Evolutionary conservation across 371 early-diverging fungal species (phyloP).

Genomic region (Mucor indicus): DNA sequence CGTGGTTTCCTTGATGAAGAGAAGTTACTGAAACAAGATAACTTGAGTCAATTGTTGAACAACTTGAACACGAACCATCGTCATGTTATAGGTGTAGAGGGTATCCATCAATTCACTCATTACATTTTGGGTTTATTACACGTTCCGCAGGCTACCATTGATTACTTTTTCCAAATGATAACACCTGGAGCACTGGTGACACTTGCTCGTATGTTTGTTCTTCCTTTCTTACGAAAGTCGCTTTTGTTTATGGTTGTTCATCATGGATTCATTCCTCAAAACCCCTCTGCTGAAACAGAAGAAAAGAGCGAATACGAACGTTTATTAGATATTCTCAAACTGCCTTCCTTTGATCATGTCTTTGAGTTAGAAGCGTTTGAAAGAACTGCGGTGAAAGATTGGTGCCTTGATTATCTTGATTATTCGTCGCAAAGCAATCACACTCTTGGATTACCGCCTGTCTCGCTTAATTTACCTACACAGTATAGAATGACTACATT

Average conservation of each 20-base stretch:
- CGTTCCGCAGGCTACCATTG: slow-evolving; percentile 6
- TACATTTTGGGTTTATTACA: slow-evolving; percentile 5
- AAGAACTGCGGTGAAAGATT: slow-evolving; percentile 20
- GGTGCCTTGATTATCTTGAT: slow-evolving; percentile 34
- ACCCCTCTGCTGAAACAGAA: slow-evolving; percentile 15
- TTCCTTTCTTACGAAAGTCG: slow-evolving; percentile 42
- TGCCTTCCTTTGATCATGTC: slow-evolving; percentile 26
- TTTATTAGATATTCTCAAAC: slow-evolving; percentile 22
- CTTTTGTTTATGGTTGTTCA: slow-evolving; percentile 39
- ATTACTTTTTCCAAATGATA: slow-evolving; percentile 12
- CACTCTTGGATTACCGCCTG: slow-evolving; percentile 5
- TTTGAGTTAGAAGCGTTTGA: slow-evolving; percentile 25
- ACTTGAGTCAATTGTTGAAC: slow-evolving; percentile 1
- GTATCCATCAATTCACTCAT: slow-evolving; percentile 7
- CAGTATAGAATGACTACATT: slow-evolving; percentile 68
- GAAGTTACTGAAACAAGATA: slow-evolving; percentile 5
- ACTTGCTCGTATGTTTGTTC: slow-evolving; percentile 29
- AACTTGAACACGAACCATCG: background rate
- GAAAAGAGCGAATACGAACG: slow-evolving; percentile 33
- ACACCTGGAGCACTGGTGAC: slow-evolving; percentile 17
- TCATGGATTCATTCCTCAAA: slow-evolving; percentile 41
- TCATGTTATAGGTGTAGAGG: background rate
- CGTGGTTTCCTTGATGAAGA: slow-evolving; percentile 14
- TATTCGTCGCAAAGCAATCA: background rate
- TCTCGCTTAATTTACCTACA: slow-evolving; percentile 53